Evolutionary conservation across 305 asterid genomes (phyloP), one percentile per base, ranked within the genome.

Genomic region (Fraxinus velutina): DNA sequence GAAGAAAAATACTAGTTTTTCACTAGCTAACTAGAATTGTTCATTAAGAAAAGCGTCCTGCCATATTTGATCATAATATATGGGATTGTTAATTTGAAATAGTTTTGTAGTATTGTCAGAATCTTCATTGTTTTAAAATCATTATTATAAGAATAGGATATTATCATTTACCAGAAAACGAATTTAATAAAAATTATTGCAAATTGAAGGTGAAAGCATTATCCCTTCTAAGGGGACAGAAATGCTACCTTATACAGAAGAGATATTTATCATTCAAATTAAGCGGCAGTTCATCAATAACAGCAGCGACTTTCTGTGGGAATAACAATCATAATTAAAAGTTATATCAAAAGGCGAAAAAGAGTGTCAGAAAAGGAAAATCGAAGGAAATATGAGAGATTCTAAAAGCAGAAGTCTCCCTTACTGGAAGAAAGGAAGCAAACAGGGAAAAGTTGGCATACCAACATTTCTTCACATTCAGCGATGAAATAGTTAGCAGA

Each of bases 231-330:
- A 17, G 52, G 77, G 76, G 47, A 6, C 4, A 81, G 62, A 82
- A 75, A 30, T 60, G 72, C 85, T 86, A 93, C 99, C 99, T 93
- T 34, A 92, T 90, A 78, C 93, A 83, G 74, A 95, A 95, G 84
- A 92, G 90, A 82, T 91, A 93, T 82, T 95, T 95, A 79, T 95
- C 98, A 34, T 83, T 86, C 90, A 95, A 87, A 74, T 75, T 82
- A 79, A 95, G 97, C 62, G 98, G 98, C 77, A 95, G 90, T 89
- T 92, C 92, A 78, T 95, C 99, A 62, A 93, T 83, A 70, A 95
- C 88, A 78, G 96, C 92, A 71, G 99, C 98, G 52, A 89, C 98
- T 92, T 93, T 90, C 97, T 95, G 93, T 90, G 64, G 68, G 78
- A 19, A 85, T 70, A 79, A 34, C 80, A 75, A 62, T 79, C 29